Base-by-base conservation (phyloP, 2,329 filamentous ascomycete species). In the Dryadomyces quercus-mongolicae region DNA sequence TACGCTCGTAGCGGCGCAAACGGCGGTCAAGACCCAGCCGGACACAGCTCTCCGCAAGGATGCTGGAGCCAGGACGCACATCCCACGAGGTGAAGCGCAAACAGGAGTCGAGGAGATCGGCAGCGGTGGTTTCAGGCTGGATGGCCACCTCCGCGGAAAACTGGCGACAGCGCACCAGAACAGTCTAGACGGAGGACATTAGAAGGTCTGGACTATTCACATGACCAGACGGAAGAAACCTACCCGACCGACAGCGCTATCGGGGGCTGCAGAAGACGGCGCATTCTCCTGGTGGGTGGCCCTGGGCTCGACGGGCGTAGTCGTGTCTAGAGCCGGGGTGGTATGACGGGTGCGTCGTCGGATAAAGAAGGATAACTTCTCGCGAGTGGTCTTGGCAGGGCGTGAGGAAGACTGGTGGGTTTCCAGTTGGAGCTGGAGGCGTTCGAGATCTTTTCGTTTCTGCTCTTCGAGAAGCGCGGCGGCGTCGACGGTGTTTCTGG, bases 1-100 rank as follows among this genome's bases (percentile, higher is more conserved):
- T 78, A 58, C 81, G 82, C 70, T 97, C 92, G 65, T 95, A 96
- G 43, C 82, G 84, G 44, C 92, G 85, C 25, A 97, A 70, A 1
- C 87, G 85, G 43, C 92, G 82, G 66, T 94, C 87, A 2, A 97
- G 74, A 34, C 88, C 88, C 1, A 93, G 76, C 47, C 82, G 77
- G 20, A 75, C 71, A 65, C 90, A 96, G 20, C 78, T 81, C 67
- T 97, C 92, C 18, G 90, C 68, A 12, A 96, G 67, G n/a, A 93
- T 76, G 52, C 84, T 85, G 13, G 75, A 78, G 12, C 76, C 71
- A 0, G 75, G 78, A 12, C 76, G 71, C 0, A 83, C 75, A 58
- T 84, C 76, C 57, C 95, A 82, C 5, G 77, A 75, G 62, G 90
- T 75, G 60, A 55, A 71, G 36, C 79, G 77, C 3, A 84, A 76